Percentiles rank a stretch among this genome's conserved stretches.
phyloP scores from a whole-genome alignment of 1,284 basidiomycete species.

The Lentinula novae-zelandiae region DNA sequence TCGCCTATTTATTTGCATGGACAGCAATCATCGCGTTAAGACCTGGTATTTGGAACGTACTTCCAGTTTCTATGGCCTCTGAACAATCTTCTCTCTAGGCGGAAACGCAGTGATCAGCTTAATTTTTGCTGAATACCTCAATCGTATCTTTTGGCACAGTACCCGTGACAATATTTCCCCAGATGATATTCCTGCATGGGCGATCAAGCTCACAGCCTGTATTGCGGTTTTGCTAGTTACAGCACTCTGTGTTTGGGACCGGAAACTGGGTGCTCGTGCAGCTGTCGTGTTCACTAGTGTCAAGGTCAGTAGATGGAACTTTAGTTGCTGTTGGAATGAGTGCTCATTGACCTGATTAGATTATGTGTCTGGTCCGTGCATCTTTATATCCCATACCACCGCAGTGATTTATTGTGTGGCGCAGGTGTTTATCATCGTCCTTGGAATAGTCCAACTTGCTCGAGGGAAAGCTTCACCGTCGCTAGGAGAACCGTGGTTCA shows the following conservation, averaged over 20 bases:
- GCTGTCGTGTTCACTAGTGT: conserved; percentile 85
- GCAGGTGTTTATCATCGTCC: conserved; percentile 47
- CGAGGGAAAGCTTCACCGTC: conserved; percentile 67
- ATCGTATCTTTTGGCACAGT: conserved; percentile 69
- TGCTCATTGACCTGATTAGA: neutral
- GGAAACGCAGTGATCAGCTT: conserved; percentile 68
- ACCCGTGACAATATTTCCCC: conserved; percentile 61
- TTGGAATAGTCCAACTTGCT: conserved; percentile 72
- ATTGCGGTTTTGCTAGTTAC: conserved; percentile 73
- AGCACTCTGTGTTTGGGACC: conserved; percentile 74
- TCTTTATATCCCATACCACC: neutral
- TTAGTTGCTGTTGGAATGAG: neutral
- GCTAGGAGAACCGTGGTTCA: conserved; percentile 65
- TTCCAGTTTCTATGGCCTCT: neutral
- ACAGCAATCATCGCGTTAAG: conserved; percentile 86
- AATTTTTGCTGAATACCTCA: conserved; percentile 86
- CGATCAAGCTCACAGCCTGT: conserved; percentile 86
- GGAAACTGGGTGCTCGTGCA: conserved; percentile 76
- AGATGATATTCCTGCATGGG: conserved; percentile 85
- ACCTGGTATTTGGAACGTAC: conserved; percentile 50
- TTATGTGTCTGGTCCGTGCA: conserved; percentile 9
- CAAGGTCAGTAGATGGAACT: conserved; percentile 53
- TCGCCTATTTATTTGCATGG: conserved; percentile 88
- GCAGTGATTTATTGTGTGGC: neutral
- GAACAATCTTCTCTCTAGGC: conserved; percentile 27